Base-by-base conservation (phyloP, 495 filamentous ascomycete genomes). In the Viridothelium virens region DNA sequence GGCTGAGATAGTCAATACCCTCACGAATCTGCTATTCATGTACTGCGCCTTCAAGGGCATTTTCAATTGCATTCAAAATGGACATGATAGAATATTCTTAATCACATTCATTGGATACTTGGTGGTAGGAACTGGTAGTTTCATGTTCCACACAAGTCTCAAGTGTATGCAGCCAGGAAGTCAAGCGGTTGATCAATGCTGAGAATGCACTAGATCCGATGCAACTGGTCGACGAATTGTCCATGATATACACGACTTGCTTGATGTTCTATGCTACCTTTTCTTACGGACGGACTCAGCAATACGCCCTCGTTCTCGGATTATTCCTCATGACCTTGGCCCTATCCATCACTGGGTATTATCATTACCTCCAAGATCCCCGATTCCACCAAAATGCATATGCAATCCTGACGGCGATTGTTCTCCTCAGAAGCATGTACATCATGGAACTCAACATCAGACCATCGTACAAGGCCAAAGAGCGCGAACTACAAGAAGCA, bases 201-300 rank as follows among this genome's bases (percentile, higher is more conserved):
- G 38, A 67, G 12, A 25, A 38, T 7, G 14, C 7, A 4, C 64
- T 74, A 96, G 92, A 98, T 77, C 91, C 92, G 1, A 96, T 96
- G 94, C 94, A 98, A 74, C 85, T 97, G 16, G 89, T 97, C 41
- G 94, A 98, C 72, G 94, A 98, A 77, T 83, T 97, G 7, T 90
- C 88, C 67, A 97, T 97, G 94, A 96, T 98, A 38, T 97, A 98
- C 74, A 96, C 93, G 1, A 95, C 93, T 7, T 95, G 89, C 69
- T 76, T 96, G n/a, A 95, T 96, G 88, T 87, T 81, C 75, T 96
- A 88, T 75, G 91, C 91, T 14, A 89, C 90, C 25, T 94, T 96
- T 75, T 86, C 89, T 10, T 89, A 93, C 77, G 84, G 81, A 4
- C 81, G 82, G 67, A 79, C 90, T 4, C 70, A 72, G 11, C 69